A percentile compares a stretch with the other conserved stretches of the same genome.
phyloP scores from a whole-genome alignment of 2,329 filamentous ascomycete species.

The Periconia sp. region DNA sequence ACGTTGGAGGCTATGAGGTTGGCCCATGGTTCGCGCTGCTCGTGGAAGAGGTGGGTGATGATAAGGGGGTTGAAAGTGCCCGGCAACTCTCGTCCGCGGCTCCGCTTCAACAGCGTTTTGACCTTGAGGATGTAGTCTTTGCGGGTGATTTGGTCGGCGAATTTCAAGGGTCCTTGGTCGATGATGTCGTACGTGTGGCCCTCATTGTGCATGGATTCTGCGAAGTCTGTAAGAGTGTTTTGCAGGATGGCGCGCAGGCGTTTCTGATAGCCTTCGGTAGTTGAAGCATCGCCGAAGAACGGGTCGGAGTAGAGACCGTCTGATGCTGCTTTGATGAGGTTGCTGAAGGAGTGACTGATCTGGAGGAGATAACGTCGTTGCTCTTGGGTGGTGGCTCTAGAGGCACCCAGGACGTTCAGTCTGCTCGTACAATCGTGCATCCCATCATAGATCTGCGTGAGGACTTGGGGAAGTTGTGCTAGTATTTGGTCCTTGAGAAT shows the following conservation, averaged over 20 bases:
- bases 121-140: slow-evolving; percentile 26
- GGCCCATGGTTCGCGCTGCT: slow-evolving; percentile 26
- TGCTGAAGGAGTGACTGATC: slow-evolving; percentile 51
- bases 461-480: slow-evolving; percentile 32
- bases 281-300: slow-evolving; percentile 53
- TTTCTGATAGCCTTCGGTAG: slow-evolving; percentile 19
- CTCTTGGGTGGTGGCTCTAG: slow-evolving; percentile 52
- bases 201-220: slow-evolving; percentile 17
- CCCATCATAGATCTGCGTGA: slow-evolving; percentile 25
- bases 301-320: slow-evolving; percentile 53
- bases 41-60: slow-evolving; percentile 23
- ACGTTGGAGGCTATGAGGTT: slow-evolving; percentile 5
- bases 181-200: slow-evolving; percentile 22
- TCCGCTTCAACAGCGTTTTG: slow-evolving; percentile 22
- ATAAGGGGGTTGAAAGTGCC: slow-evolving; percentile 30
- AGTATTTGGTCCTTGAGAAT: slow-evolving; percentile 28
- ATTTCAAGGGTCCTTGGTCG: slow-evolving; percentile 7
- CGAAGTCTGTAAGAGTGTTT: slow-evolving; percentile 24
- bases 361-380: slow-evolving; percentile 57
- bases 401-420: slow-evolving; percentile 56
- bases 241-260: slow-evolving; percentile 29
- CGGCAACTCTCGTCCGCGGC: slow-evolving; percentile 25
- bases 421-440: slow-evolving; percentile 20
- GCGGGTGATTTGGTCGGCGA: slow-evolving; percentile 19
- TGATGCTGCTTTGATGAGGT: slow-evolving; percentile 53